Conservation (phyloP, 2,329 filamentous ascomycete species). For the Trichoderma lentiforme region DNA sequence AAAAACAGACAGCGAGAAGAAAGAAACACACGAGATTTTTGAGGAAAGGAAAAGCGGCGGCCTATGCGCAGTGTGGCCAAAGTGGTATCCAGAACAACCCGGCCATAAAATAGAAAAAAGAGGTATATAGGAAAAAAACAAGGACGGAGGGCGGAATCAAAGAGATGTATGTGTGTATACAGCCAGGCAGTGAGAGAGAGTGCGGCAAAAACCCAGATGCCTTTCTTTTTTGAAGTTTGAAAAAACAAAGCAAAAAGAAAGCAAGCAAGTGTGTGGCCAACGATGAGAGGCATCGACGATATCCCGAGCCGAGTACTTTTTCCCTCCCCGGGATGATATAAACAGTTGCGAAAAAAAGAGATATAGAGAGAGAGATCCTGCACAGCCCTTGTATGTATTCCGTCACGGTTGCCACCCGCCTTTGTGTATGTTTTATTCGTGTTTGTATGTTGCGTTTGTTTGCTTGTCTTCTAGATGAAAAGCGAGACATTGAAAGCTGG, state of each 20-base stretch:
- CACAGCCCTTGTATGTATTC: not conserved
- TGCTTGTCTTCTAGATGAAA: not conserved
- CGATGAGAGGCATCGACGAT: not conserved
- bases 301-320: not conserved
- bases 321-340: constrained; percentile 1
- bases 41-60: constrained; percentile 12
- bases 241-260: not conserved
- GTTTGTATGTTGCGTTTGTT: not conserved
- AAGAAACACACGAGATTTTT: not conserved
- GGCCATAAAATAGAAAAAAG: constrained; percentile 21
- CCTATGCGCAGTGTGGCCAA: constrained; percentile 13
- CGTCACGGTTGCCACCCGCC: not conserved
- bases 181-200: not conserved
- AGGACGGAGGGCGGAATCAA: not conserved
- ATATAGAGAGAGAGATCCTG: constrained; percentile 10
- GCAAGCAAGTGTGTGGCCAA: not conserved
- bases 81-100: constrained; percentile 37
- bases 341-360: not conserved
- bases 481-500: not conserved
- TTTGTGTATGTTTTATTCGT: not conserved
- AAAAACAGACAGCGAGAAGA: not conserved
- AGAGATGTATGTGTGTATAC: not conserved
- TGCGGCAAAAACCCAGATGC: not conserved
- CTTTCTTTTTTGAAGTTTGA: not conserved
- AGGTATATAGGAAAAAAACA: not conserved